Base-by-base conservation (phyloP, 1,284 basidiomycete genomes). In the Meira nashicola region DNA sequence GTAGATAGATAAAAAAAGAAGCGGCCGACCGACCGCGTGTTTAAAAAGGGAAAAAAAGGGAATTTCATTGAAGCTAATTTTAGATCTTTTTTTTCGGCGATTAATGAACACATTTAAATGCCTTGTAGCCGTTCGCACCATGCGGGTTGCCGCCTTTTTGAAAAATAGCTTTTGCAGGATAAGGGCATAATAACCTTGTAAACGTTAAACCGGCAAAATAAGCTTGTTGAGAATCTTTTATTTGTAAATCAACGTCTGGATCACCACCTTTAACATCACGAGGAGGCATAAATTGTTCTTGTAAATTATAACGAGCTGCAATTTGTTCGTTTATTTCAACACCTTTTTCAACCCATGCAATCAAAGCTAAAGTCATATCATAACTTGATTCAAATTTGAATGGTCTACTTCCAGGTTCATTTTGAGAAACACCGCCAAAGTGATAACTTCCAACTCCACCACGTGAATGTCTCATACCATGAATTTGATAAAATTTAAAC, bases 391-490 rank as follows among this genome's bases (percentile, higher is more conserved):
- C 67, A 39, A 44, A 65, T 9, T 23, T 37, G 8, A 53, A 23
- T 6, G 63, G 63, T 11, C 53, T 25, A 43, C 59, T 65, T 12
- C 63, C 63, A 10, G 44, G 41, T 25, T 49, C 60, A 5, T 62
- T 51, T 28, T 62, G 60, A 14, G 63, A 63, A 15, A 48, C 17
- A 7, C 28, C 23, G 25, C 62, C 63, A 28, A 59, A 63, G 38
- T 64, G 50, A 46, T 51, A 62, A 2, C 62, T 14, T 15, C 63
- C 63, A 5, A 47, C 12, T 0, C 63, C 63, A 39, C 57, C 54
- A 12, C 62, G 48, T 38, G 62, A 71, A 56, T 72, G 70, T 14
- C 25, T 37, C 41, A 68, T 71, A 11, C 70, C 70, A 1, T 69
- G 67, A 2, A 71, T 44, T 17, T 62, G 50, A 58, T 58, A 72